Evolutionary conservation across 345 rosid genomes (phyloP).

Genomic region (Ceriops decandra): DNA sequence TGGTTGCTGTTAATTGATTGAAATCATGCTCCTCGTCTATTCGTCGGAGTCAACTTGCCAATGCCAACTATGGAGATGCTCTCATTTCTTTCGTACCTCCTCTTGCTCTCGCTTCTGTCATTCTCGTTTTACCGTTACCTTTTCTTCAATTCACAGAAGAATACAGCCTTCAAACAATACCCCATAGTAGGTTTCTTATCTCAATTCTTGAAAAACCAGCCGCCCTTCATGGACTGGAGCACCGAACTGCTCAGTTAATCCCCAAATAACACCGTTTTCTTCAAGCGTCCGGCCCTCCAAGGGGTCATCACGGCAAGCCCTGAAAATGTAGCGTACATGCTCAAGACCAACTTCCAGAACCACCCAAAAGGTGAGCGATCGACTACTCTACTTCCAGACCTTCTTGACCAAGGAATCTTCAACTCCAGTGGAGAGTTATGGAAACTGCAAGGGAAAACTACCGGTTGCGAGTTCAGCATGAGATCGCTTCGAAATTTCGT

Average conservation of each 20-base stretch:
- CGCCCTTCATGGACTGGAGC: conserved; percentile 40
- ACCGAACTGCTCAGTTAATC: conserved; percentile 23
- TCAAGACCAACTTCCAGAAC: conserved; percentile 41
- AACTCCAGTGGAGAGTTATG: conserved; percentile 42
- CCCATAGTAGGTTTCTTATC: conserved; percentile 39
- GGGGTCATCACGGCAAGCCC: conserved; percentile 43
- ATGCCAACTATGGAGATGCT: neutral
- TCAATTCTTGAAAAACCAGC: conserved; percentile 34
- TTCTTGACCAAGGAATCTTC: conserved; percentile 45
- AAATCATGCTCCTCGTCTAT: too few relatives aligned
- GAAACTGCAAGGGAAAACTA: conserved; percentile 40
- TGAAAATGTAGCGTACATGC: conserved; percentile 30
- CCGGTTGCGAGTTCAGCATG: conserved; percentile 43
- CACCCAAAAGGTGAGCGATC: conserved; percentile 38
- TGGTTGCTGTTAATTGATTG: too few relatives aligned
- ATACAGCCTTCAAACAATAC: conserved; percentile 32
- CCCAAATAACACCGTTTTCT: conserved; percentile 26
- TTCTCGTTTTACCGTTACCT: conserved; percentile 14
- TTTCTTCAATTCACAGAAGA: neutral
- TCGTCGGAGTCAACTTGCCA: too few relatives aligned
- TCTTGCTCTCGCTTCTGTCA: conserved; percentile 15
- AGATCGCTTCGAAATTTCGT: conserved; percentile 35
- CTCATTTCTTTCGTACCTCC: conserved; percentile 20
- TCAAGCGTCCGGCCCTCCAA: conserved; percentile 27
- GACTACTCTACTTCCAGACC: conserved; percentile 26